A percentile compares a stretch with the other conserved stretches of the same genome.
These are phyloP conservation scores for Yamadazyma sp. DNA, from an alignment of 1,139 yeast species.

Conservation along the genomic window DNA sequence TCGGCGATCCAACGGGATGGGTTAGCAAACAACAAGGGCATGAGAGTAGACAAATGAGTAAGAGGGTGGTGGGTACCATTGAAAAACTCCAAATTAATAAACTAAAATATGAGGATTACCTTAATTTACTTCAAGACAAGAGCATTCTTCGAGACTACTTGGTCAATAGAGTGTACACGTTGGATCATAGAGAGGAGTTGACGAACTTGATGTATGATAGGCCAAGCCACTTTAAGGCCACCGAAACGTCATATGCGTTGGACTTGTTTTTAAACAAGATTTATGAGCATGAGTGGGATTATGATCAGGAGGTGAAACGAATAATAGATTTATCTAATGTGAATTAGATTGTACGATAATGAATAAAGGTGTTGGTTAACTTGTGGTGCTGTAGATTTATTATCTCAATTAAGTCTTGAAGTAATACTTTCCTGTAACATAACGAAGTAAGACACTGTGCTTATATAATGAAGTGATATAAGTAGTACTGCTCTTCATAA, in stretches of 20 bases:
- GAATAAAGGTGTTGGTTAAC: neutral
- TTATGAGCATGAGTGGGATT: constrained; percentile 18
- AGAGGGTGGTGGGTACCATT: constrained; percentile 19
- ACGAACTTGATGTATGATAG: constrained; percentile 10
- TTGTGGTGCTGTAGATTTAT: neutral
- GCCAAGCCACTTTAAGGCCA: constrained; percentile 7
- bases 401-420: too few relatives aligned
- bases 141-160: constrained; percentile 26
- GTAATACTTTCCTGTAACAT: too few relatives aligned
- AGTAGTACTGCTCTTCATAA: too few relatives aligned
- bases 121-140: constrained; percentile 27
- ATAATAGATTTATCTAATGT: constrained; percentile 6
- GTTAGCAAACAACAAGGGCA: constrained; percentile 6
- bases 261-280: constrained; percentile 29
- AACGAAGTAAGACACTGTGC: too few relatives aligned
- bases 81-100: constrained; percentile 23
- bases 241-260: constrained; percentile 12
- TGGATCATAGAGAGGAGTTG: constrained; percentile 29
- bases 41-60: constrained; percentile 6
- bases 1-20: constrained; percentile 26
- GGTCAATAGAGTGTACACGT: constrained; percentile 24
- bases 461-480: too few relatives aligned
- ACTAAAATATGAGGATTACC: constrained; percentile 26
- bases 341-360: neutral
- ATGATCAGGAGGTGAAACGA: constrained; percentile 18